These are phyloP conservation scores for Gardenia jasminoides DNA, from an alignment of 257 asterid species.

Conservation along the genomic window DNA sequence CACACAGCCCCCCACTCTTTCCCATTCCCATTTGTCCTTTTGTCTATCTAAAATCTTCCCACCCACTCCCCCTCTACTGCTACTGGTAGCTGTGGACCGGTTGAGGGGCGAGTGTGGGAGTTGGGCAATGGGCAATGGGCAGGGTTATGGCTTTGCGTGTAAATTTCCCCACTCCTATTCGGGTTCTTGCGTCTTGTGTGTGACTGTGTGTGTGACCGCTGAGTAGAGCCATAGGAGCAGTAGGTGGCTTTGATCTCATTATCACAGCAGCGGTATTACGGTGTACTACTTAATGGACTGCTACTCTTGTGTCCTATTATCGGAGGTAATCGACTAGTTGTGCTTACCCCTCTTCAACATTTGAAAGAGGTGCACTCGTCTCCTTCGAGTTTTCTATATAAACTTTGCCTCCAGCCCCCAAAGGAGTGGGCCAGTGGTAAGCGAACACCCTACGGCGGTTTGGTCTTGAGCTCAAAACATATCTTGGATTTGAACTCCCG, in stretches of 20 bases:
- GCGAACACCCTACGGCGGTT: no score
- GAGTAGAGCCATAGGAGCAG: not conserved
- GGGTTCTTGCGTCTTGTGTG: not conserved
- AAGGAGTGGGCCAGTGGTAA: no score
- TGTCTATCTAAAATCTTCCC: not conserved
- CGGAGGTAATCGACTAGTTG: no score
- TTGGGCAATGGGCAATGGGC: not conserved
- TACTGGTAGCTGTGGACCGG: not conserved
- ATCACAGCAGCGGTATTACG: not conserved
- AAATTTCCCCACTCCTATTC: not conserved
- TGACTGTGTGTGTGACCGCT: not conserved
- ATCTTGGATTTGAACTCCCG: no score
- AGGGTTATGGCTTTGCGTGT: not conserved
- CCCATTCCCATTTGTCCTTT: not conserved
- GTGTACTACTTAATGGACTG: no score
- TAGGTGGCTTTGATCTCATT: not conserved
- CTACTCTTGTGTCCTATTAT: no score
- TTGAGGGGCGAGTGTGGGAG: not conserved
- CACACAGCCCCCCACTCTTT: not conserved
- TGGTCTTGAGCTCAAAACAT: no score
- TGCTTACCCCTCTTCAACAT: no score
- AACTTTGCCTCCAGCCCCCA: no score
- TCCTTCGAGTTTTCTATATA: no score
- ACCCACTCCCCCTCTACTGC: not conserved
- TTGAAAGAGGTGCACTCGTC: no score